These are phyloP conservation scores for Thalassiosira mediterranea DNA, from an alignment of 352 stramenopile species.

Conservation along the genomic window DNA sequence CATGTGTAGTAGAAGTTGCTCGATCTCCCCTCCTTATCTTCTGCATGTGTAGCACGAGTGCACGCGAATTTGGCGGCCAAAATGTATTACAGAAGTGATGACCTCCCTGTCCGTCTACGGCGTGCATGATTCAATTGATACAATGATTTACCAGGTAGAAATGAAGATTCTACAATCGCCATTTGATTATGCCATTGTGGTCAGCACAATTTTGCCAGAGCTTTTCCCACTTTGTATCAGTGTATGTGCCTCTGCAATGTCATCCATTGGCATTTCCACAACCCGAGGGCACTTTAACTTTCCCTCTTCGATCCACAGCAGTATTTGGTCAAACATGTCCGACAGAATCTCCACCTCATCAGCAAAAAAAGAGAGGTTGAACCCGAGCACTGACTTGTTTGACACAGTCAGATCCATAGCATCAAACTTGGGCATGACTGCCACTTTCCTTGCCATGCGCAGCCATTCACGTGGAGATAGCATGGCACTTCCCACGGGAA, in stretches of 20 bases:
- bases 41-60: too few relatives aligned
- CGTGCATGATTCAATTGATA: too few relatives aligned
- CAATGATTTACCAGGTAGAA: too few relatives aligned
- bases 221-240: conserved; percentile 79
- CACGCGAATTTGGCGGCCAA: too few relatives aligned
- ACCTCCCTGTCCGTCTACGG: too few relatives aligned
- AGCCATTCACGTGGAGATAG: conserved; percentile 75
- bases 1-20: not conserved
- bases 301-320: conserved; percentile 58
- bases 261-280: conserved; percentile 62
- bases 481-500: conserved; percentile 68
- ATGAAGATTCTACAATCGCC: too few relatives aligned
- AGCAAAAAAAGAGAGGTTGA: conserved; percentile 84
- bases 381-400: conserved; percentile 76
- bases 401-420: conserved; percentile 74
- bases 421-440: conserved; percentile 79
- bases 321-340: conserved; percentile 78
- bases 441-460: conserved; percentile 65
- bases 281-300: conserved; percentile 61
- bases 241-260: conserved; percentile 68
- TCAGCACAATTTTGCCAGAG: conserved; percentile 81
- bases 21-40: too few relatives aligned
- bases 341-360: conserved; percentile 71
- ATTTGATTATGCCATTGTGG: too few relatives aligned
- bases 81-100: too few relatives aligned